These are phyloP conservation scores for Cystofilobasidium ferigula DNA, from an alignment of 768 basidiomycete genomes.

Conservation along the genomic window DNA sequence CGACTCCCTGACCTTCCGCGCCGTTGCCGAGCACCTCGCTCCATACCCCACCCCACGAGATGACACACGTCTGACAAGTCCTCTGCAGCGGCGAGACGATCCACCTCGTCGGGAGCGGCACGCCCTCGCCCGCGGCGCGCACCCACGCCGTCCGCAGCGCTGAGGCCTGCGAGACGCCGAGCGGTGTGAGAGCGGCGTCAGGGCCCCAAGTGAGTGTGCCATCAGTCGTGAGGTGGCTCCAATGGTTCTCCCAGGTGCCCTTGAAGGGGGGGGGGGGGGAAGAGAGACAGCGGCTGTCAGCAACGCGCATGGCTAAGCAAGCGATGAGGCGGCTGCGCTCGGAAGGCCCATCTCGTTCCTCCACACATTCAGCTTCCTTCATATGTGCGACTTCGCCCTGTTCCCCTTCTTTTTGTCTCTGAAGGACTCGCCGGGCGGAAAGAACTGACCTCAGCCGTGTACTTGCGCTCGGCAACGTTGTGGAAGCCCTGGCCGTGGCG, in stretches of 20 bases:
- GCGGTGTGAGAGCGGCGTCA: not conserved
- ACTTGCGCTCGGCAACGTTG: slow-evolving; percentile 3
- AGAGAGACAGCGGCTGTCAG: not conserved
- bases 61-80: slow-evolving; percentile 2
- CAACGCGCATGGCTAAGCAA: not conserved
- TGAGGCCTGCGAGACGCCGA: not conserved
- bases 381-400: too few relatives aligned
- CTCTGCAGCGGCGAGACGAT: slow-evolving; percentile 7
- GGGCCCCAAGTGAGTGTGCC: slow-evolving; percentile 5
- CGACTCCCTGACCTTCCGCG: not conserved
- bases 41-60: slow-evolving; percentile 7
- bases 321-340: not conserved
- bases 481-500: slow-evolving; percentile 1
- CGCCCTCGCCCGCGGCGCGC: not conserved
- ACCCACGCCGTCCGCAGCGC: slow-evolving; percentile 1
- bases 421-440: too few relatives aligned
- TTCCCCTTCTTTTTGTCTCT: too few relatives aligned
- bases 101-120: slow-evolving; percentile 8
- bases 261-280: too few relatives aligned
- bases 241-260: slow-evolving; percentile 5
- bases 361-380: too few relatives aligned
- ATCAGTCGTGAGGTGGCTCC: slow-evolving; percentile 2
- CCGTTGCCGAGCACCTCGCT: slow-evolving; percentile 8
- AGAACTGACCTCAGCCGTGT: not conserved
- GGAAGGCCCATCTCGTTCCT: too few relatives aligned